These are phyloP conservation scores for Warburgia ugandensis DNA, from an alignment of 164 flowering plant genomes.

Conservation along the genomic window DNA sequence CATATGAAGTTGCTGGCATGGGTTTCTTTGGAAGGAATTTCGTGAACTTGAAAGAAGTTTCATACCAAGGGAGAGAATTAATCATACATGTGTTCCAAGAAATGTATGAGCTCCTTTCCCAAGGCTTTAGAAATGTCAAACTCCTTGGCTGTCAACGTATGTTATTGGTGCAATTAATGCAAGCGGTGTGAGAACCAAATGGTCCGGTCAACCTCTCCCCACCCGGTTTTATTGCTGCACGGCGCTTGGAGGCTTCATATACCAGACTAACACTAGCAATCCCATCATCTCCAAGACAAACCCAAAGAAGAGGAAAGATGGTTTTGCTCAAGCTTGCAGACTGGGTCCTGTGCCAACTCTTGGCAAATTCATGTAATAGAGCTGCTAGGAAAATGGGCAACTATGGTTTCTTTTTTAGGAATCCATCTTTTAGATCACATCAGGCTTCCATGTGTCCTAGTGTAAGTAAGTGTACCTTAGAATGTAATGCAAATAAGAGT, in stretches of 20 bases:
- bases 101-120: background rate
- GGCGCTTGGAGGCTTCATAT: background rate
- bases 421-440: slow-evolving; percentile 20
- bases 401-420: slow-evolving; percentile 24
- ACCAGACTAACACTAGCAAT: no score
- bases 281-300: background rate
- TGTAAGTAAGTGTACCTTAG: slow-evolving; percentile 27
- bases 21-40: no score
- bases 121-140: slow-evolving; percentile 22
- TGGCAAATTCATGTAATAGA: slow-evolving; percentile 43
- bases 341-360: slow-evolving; percentile 47
- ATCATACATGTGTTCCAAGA: no score
- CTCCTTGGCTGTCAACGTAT: slow-evolving; percentile 1
- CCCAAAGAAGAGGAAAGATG: slow-evolving; percentile 7
- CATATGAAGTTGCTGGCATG: no score
- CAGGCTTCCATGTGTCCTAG: slow-evolving; percentile 26
- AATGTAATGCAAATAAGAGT: slow-evolving; percentile 25
- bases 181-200: slow-evolving; percentile 18
- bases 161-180: slow-evolving; percentile 35
- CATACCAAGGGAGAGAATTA: no score
- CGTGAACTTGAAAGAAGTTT: no score
- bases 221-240: background rate
- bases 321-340: slow-evolving; percentile 45
- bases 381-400: slow-evolving; percentile 48
- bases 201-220: slow-evolving; percentile 4